These are phyloP conservation scores for Grosmannia clavigera DNA, from an alignment of 2,329 filamentous ascomycete species.

Conservation along the genomic window DNA sequence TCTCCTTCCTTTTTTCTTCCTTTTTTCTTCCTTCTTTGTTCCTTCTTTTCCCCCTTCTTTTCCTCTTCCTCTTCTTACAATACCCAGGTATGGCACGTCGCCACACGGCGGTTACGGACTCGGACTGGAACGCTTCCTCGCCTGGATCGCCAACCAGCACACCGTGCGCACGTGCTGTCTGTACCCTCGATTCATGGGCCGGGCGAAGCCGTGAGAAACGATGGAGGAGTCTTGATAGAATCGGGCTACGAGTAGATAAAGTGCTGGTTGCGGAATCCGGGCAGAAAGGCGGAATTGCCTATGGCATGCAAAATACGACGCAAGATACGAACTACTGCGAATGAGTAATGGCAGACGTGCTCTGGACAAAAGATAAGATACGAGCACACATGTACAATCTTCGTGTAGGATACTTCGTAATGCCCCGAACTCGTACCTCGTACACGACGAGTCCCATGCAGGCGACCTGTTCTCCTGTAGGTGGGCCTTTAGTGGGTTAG, in stretches of 20 bases:
- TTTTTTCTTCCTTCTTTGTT: not conserved
- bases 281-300: not conserved
- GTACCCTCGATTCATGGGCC: constrained; percentile 70
- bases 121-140: constrained; percentile 69
- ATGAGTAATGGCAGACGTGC: not conserved
- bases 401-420: too few relatives aligned
- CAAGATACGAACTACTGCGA: not conserved
- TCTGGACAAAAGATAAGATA: not conserved
- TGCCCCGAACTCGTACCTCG: too few relatives aligned
- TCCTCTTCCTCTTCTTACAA: not conserved
- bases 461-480: not conserved
- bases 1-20: too few relatives aligned
- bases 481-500: not conserved
- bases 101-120: constrained; percentile 30
- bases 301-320: not conserved
- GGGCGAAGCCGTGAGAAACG: constrained; percentile 55
- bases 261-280: not conserved
- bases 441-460: not conserved
- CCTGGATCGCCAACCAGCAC: constrained; percentile 52
- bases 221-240: not conserved
- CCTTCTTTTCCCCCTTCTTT: not conserved
- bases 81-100: constrained; percentile 58
- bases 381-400: not conserved
- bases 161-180: constrained; percentile 56
- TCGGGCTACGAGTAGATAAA: not conserved